Evolutionary conservation across 2,329 filamentous ascomycete species (phyloP), one percentile per base, ranked within the genome.

Genomic region (Dactylella cylindrospora): DNA sequence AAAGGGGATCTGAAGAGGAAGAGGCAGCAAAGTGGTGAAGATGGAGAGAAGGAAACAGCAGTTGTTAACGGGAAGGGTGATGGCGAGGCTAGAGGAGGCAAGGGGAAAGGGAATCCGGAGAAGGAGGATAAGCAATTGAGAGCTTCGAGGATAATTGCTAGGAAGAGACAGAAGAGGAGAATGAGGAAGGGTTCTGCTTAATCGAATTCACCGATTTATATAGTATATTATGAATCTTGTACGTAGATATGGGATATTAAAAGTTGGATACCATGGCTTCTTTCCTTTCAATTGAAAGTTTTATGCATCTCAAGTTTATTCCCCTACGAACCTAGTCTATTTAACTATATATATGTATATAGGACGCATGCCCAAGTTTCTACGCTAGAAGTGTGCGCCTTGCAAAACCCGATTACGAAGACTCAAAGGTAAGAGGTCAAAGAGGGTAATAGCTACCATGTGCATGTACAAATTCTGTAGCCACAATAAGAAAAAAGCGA

Each of bases 131-230:
- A 40, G 66, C 66, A 53, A 33, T 51, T 45, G 43, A 65, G 59
- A 35, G 66, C 47, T 5, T 64, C 40, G 23, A 57, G 64, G 28
- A 68, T 67, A n/a, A 68, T 67, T 51, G 67, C 65, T 9, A 67
- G 67, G 49, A 69, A 69, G 51, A 66, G 54, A 28, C 65, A 66
- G 47, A 57, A 64, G 44, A 22, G 52, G 9, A 60, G 57, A 4
- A 59, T 53, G 49, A 45, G 54, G 43, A 33, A 28, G 5, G 28
- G 26, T 7, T n/a, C n/a, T n/a, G n/a, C n/a, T n/a, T n/a, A 31
- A 31, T 9, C 9, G 28, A 31, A 9, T 13, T 13, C 28, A 31
- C 28, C 28, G 28, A 31, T 31, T 31, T 8, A 31, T 9, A 31
- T 31, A 31, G 13, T 31, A 13, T 9, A 31, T 13, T 8, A 31